Percentiles rank a stretch among this genome's conserved stretches.
phyloP scores from a whole-genome alignment of 345 rosid species.

The Hibiscus syriacus region DNA sequence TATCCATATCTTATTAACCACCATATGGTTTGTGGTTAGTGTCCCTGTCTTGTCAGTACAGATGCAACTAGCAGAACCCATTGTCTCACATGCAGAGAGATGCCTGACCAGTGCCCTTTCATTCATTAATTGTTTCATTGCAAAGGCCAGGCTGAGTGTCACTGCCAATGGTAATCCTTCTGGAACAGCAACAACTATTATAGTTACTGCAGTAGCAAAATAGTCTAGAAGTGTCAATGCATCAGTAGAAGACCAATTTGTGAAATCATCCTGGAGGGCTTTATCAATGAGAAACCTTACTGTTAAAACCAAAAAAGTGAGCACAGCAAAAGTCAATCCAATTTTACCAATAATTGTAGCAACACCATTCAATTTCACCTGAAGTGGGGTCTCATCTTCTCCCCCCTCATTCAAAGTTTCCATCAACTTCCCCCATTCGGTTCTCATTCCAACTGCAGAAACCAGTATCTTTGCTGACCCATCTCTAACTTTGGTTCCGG shows the following conservation, averaged over 20 bases:
- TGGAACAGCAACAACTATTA: constrained; percentile 93
- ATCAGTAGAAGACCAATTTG: constrained; percentile 67
- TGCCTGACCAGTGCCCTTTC: constrained; percentile 88
- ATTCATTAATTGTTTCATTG: constrained; percentile 87
- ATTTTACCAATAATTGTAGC: constrained; percentile 92
- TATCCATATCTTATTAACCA: constrained; percentile 75
- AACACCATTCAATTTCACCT: constrained; percentile 95
- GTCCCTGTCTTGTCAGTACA: constrained; percentile 98
- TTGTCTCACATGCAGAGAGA: constrained; percentile 94
- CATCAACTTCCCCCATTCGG: constrained; percentile 97
- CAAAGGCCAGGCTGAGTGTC: constrained; percentile 93
- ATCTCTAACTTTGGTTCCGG: constrained; percentile 86
- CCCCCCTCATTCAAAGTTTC: constrained; percentile 73
- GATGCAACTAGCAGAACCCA: constrained; percentile 91
- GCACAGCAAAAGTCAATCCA: constrained; percentile 70
- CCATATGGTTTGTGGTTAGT: constrained; percentile 91
- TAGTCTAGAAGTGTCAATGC: constrained; percentile 62
- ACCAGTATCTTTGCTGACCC: constrained; percentile 80
- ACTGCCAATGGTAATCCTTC: constrained; percentile 98
- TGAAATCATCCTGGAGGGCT: constrained; percentile 34
- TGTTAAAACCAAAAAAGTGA: constrained; percentile 63
- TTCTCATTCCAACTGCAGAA: constrained; percentile 86
- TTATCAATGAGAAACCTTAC: constrained; percentile 62
- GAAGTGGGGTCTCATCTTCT: constrained; percentile 81
- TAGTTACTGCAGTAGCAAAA: constrained; percentile 86